Conservation (phyloP, 1,284 basidiomycete genomes). For the Austroboletus rostrupii region DNA sequence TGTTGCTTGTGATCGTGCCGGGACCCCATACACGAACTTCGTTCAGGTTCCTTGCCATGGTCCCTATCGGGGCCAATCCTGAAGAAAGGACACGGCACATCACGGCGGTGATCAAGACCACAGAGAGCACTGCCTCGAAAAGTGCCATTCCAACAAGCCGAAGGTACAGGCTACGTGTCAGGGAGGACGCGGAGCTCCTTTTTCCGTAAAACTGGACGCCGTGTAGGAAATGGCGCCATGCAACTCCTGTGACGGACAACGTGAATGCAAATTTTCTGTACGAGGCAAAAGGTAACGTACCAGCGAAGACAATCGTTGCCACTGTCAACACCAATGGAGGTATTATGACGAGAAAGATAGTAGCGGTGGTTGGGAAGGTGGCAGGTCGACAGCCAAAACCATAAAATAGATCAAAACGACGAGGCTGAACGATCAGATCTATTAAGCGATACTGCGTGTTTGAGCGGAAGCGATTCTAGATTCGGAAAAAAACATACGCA, state of each 20-base stretch:
- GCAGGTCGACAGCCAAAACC: constrained; percentile 63
- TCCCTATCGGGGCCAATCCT: constrained; percentile 18
- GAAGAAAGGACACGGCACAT: constrained; percentile 17
- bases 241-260: constrained; percentile 14
- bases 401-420: constrained; percentile 64
- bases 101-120: constrained; percentile 13
- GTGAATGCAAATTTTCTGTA: background rate
- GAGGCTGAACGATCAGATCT: constrained; percentile 66
- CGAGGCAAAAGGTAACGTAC: constrained; percentile 26
- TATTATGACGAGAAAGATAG: constrained; percentile 54
- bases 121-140: constrained; percentile 30
- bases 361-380: constrained; percentile 48
- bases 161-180: constrained; percentile 35
- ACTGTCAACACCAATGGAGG: constrained; percentile 50
- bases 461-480: background rate
- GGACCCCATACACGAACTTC: constrained; percentile 12
- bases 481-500: constrained; percentile 45
- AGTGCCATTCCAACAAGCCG: constrained; percentile 42
- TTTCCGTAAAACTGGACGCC: constrained; percentile 27
- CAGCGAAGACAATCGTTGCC: constrained; percentile 39
- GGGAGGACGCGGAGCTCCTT: constrained; percentile 21
- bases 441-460: background rate
- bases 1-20: constrained; percentile 13
- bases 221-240: constrained; percentile 29
- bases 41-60: constrained; percentile 17